Conservation (phyloP, 257 asterid species). For the Galeopsis tetrahit region DNA sequence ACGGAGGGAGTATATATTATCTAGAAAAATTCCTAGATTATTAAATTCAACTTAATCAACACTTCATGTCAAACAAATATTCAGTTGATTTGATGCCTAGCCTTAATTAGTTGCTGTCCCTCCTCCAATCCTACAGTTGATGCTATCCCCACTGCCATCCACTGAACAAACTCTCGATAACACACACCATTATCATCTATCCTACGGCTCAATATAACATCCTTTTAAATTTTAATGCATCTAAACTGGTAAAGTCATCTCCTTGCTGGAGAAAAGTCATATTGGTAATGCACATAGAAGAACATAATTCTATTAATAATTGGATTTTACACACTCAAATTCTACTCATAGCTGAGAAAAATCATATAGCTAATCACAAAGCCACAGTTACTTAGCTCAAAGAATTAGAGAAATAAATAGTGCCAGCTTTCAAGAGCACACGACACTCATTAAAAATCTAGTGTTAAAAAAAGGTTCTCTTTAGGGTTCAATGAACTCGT, state of each 20-base stretch:
- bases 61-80: conserved; percentile 1
- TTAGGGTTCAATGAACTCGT: background rate
- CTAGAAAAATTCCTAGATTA: background rate
- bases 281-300: background rate
- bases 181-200: background rate
- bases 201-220: background rate
- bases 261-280: background rate
- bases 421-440: background rate
- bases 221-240: background rate
- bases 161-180: background rate
- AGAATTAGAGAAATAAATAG: background rate
- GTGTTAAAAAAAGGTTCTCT: background rate
- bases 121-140: background rate
- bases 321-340: background rate
- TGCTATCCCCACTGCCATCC: background rate
- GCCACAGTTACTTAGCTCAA: background rate
- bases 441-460: background rate
- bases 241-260: background rate
- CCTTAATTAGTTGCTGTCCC: background rate
- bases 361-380: background rate
- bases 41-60: background rate
- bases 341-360: background rate
- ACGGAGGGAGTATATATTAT: too few relatives aligned
- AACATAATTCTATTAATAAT: background rate
- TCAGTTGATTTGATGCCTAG: conserved; percentile 7